Evolutionary conservation across 495 filamentous ascomycete species (phyloP), one percentile per base, ranked within the genome.

Genomic region (Clavariopsis aquatica): DNA sequence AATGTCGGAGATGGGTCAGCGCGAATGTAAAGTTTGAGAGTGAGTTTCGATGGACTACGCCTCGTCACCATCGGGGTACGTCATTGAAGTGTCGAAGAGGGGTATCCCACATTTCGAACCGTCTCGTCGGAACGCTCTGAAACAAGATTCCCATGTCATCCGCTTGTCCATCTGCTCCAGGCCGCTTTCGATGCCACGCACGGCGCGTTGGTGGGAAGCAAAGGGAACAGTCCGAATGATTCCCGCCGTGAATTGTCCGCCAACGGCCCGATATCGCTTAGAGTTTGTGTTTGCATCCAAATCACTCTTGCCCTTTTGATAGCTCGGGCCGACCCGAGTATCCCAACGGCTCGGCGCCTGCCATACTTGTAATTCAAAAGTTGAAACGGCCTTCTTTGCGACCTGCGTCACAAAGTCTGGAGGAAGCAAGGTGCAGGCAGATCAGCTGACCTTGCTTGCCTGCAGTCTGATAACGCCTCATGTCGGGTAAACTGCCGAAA

Each of bases 241-340:
- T 43, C 38, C 8, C 31, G 12, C 38, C 9, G n/a, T 17, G 38
- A 17, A 10, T 43, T 43, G 6, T 17, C 38, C 38, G 13, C 8
- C 38, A 43, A 43, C 13, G 38, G 38, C 8, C 38, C 38, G 13
- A 43, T 43, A n/a, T 43, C n/a, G n/a, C n/a, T n/a, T n/a, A n/a
- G n/a, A 43, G 38, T 43, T 43, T 43, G 15, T 17, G 9, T 43
- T 43, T 43, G 6, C 38, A 6, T 43, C 38, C 24, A 19, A 51
- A 15, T 52, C 49, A 19, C 24, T 27, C 28, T 22, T 52, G 3
- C 41, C 10, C 27, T 29, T 34, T 38, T 60, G 57, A 60, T 46
- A 60, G 43, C 43, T 49, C 57, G 57, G 57, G 57, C 57, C 57
- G 57, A 60, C 12, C 57, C 57, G 57, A 29, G 46, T 28, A 13